Base-by-base conservation (phyloP, 768 basidiomycete species). In the Nidularia sp. region DNA sequence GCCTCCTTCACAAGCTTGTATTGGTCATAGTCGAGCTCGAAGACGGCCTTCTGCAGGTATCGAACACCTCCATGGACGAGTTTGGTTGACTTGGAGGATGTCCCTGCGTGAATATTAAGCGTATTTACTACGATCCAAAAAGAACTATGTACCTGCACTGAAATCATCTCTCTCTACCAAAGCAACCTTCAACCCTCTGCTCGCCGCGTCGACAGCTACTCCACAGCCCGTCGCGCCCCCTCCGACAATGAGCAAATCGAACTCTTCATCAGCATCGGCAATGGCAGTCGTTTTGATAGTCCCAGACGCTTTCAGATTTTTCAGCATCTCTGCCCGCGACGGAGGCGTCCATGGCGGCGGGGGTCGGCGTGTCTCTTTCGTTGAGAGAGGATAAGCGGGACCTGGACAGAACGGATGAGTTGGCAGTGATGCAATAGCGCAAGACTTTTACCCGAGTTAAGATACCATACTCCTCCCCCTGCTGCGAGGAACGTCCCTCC, bases 11-110 rank as follows among this genome's bases (percentile, higher is more conserved):
- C 96, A 53, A 99, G 88, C 66, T 97, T 97, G 76, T 86, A 95
- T 65, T 95, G 93, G 63, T 93, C 93, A 61, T 96, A 97, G 65
- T 98, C 96, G 55, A 97, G 82, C 61, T 96, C 95, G 61, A 95
- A 82, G 34, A 98, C 80, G 2, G 96, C 96, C 65, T 98, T 99
- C 63, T 99, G 96, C 8, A 99, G 82, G 68, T 99, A 99, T 1
- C 96, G 84, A 2, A 98, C 96, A 36, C 96, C 96, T 12, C 96
- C 96, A 70, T 99, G 97, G 0, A 99, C 96, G 49, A 99, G 86
- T 67, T 99, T 98, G 1, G 97, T 98, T 6, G 93, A 94, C 65
- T 98, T 98, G 5, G 93, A 96, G 0, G 93, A 96, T 0, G 96
- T 97, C 13, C 95, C 93, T 92, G 61, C 22, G 13, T 8, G 34